Conservation (phyloP, 179 eudicot species). For the Sideroxylon spinosum region DNA sequence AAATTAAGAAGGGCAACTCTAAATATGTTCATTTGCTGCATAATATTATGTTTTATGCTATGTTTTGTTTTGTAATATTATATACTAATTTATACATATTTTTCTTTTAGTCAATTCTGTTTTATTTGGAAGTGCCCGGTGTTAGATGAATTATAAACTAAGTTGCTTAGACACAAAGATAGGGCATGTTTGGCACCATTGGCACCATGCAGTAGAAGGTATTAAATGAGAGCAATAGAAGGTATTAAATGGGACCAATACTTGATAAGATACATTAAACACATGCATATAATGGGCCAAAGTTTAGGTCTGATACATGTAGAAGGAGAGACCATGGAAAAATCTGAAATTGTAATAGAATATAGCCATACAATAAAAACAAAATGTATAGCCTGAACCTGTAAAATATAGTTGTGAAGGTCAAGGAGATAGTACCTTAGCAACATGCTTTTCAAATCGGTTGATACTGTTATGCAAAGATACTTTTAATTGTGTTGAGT, state of each 20-base stretch:
- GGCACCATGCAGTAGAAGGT: background rate
- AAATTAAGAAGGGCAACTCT: background rate
- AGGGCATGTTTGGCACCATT: background rate
- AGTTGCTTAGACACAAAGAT: conserved; percentile 1
- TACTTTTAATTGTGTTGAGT: background rate
- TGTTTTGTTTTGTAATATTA: too few relatives aligned
- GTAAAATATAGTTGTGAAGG: background rate
- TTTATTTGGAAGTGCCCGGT: background rate
- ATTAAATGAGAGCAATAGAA: background rate
- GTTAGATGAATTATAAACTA: background rate
- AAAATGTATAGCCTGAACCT: conserved; percentile 1
- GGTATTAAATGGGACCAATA: background rate
- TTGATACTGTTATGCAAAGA: background rate
- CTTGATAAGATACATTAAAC: background rate
- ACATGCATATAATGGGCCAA: background rate
- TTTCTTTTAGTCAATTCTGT: background rate
- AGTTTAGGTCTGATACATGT: background rate
- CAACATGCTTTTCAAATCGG: background rate
- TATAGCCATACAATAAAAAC: background rate
- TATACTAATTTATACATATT: background rate
- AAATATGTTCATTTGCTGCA: background rate
- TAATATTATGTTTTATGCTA: background rate
- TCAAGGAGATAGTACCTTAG: background rate
- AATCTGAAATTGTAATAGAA: conserved; percentile 6
- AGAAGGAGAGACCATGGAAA: too few relatives aligned